These are phyloP conservation scores for Calonectria naviculata DNA, from an alignment of 2,329 filamentous ascomycete genomes.

Conservation along the genomic window DNA sequence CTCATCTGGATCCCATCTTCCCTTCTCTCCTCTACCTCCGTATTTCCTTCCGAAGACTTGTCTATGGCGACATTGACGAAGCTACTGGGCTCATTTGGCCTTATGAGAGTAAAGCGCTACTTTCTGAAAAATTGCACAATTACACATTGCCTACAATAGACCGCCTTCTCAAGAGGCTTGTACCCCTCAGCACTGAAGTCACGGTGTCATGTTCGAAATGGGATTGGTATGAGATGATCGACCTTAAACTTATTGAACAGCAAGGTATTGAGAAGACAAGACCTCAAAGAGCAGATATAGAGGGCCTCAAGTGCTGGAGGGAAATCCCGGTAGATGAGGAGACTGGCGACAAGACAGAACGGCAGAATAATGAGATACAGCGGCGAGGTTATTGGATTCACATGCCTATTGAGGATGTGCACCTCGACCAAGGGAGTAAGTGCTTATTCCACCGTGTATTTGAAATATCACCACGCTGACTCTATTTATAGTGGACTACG, in stretches of 20 bases:
- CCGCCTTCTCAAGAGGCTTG: slow-evolving; percentile 22
- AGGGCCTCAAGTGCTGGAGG: slow-evolving; percentile 31
- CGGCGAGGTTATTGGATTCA: slow-evolving; percentile 32
- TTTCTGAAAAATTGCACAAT: slow-evolving; percentile 18
- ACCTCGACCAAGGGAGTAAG: slow-evolving; percentile 17
- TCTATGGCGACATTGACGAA: slow-evolving; percentile 20
- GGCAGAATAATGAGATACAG: background rate
- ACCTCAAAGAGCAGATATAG: slow-evolving; percentile 25
- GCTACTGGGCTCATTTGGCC: slow-evolving; percentile 26
- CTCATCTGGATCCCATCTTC: slow-evolving; percentile 8
- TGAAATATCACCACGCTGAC: background rate
- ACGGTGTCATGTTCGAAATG: slow-evolving; percentile 28
- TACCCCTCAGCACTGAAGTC: slow-evolving; percentile 24
- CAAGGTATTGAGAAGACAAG: slow-evolving; percentile 23
- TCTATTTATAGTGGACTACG: slow-evolving; percentile 12
- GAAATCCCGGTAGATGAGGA: slow-evolving; percentile 5
- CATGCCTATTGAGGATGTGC: slow-evolving; percentile 23
- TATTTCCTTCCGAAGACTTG: slow-evolving; percentile 21
- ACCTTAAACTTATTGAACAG: slow-evolving; percentile 23
- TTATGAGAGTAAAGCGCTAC: slow-evolving; percentile 17
- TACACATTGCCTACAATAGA: slow-evolving; percentile 24
- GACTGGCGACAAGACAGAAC: background rate
- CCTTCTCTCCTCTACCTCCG: slow-evolving; percentile 25
- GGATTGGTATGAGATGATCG: slow-evolving; percentile 29
- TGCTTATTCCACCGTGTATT: background rate